Conservation (phyloP, 2,329 filamentous ascomycete species). For the Capronia coronata region DNA sequence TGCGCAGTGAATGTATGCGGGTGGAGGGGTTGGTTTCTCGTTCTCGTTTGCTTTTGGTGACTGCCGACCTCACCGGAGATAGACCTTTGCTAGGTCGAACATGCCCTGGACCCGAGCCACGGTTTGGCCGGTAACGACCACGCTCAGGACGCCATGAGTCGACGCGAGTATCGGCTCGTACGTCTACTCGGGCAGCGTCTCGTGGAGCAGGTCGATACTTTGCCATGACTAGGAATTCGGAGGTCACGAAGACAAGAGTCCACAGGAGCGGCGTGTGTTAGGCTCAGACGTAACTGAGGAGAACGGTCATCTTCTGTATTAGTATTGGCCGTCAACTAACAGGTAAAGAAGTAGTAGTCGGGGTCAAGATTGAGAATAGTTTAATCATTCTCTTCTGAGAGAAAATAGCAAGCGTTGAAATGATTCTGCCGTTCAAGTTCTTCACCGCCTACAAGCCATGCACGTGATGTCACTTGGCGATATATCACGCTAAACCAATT, state of each 20-base stretch:
- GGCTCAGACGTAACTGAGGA: too few species aligned
- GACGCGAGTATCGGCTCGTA: background rate
- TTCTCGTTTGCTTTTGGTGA: constrained; percentile 24
- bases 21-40: constrained; percentile 25
- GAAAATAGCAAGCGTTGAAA: background rate
- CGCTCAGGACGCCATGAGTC: constrained; percentile 10
- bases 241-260: too few species aligned
- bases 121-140: constrained; percentile 1
- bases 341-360: too few species aligned
- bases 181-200: background rate
- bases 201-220: background rate
- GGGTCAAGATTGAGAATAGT: too few species aligned
- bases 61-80: constrained; percentile 11
- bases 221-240: too few species aligned
- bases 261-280: background rate
- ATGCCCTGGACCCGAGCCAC: background rate
- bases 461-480: background rate
- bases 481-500: background rate
- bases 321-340: too few species aligned
- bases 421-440: constrained; percentile 21
- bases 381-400: too few species aligned
- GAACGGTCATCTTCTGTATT: too few species aligned
- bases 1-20: constrained; percentile 28
- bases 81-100: background rate
- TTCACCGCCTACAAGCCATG: constrained; percentile 10